Evolutionary conservation across 768 basidiomycete genomes (phyloP).

Genomic region (Trichaptum fuscoviolaceum): DNA sequence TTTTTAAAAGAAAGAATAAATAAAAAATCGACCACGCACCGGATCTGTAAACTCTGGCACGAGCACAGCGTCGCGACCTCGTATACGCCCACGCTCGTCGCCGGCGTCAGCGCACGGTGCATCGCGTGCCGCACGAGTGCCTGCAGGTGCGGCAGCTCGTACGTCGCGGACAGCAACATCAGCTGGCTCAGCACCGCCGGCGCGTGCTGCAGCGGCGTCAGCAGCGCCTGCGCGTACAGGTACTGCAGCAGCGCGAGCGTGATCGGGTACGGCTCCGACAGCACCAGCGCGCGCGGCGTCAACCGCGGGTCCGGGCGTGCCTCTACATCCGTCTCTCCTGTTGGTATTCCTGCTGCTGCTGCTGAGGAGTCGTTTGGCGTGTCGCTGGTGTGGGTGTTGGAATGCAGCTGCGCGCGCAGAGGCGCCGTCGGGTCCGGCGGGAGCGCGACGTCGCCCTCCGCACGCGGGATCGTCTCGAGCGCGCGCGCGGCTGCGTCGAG

Average conservation of each 20-base stretch:
- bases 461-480: slow-evolving; percentile 47
- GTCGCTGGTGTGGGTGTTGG: slow-evolving; percentile 19
- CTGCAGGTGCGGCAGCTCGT: slow-evolving; percentile 71
- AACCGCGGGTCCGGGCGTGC: slow-evolving; percentile 71
- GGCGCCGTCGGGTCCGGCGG: slow-evolving; percentile 52
- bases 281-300: slow-evolving; percentile 68
- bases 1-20: slow-evolving; percentile 13
- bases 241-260: slow-evolving; percentile 89
- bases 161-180: slow-evolving; percentile 77
- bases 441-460: slow-evolving; percentile 56
- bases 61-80: slow-evolving; percentile 92
- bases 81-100: slow-evolving; percentile 86
- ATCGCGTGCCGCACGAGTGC: slow-evolving; percentile 88
- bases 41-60: slow-evolving; percentile 83
- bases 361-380: slow-evolving; percentile 17
- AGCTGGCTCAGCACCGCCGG: slow-evolving; percentile 87
- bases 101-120: slow-evolving; percentile 81
- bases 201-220: slow-evolving; percentile 88
- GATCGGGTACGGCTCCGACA: slow-evolving; percentile 89
- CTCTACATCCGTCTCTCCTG: slow-evolving; percentile 31
- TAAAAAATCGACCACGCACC: slow-evolving; percentile 38
- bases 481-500: slow-evolving; percentile 50
- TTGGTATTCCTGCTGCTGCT: slow-evolving; percentile 8
- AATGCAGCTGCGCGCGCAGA: neutral
- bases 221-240: slow-evolving; percentile 80